Conservation (phyloP, 139 green algal species). For the Tetradesmus obliquus region DNA sequence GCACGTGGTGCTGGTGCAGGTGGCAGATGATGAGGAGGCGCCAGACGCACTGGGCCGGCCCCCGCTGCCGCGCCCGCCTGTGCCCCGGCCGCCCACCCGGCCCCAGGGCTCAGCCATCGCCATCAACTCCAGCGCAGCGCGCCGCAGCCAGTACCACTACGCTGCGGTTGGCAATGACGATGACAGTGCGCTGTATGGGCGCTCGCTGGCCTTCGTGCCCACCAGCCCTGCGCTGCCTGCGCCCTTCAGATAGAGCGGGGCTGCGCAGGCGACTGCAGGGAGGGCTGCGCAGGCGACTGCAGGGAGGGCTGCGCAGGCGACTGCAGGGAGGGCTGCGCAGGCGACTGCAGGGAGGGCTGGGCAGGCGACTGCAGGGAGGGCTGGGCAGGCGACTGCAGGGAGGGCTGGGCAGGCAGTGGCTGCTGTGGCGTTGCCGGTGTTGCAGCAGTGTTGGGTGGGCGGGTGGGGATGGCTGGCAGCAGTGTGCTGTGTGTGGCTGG, state of each 20-base stretch:
- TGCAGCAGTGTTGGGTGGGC: too few species aligned
- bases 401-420: too few species aligned
- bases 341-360: too few species aligned
- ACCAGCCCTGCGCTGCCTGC: constrained; percentile 75
- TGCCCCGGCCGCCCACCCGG: neutral
- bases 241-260: constrained; percentile 65
- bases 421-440: too few species aligned
- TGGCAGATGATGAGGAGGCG: constrained; percentile 38
- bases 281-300: too few species aligned
- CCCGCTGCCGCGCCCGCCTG: neutral
- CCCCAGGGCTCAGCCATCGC: constrained; percentile 22
- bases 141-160: constrained; percentile 26
- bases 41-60: constrained; percentile 17
- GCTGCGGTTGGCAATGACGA: constrained; percentile 32
- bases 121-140: constrained; percentile 33
- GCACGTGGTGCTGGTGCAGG: constrained; percentile 60
- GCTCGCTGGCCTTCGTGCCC: constrained; percentile 70
- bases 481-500: too few species aligned
- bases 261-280: too few species aligned
- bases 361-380: too few species aligned
- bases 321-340: too few species aligned
- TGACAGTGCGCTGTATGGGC: constrained; percentile 52
- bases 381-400: too few species aligned
- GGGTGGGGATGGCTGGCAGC: too few species aligned
- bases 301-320: too few species aligned